A percentile compares a stretch with the other conserved stretches of the same genome.
phyloP scores from a whole-genome alignment of 805 yeast genomes.

The Candida vartiovaarae region DNA sequence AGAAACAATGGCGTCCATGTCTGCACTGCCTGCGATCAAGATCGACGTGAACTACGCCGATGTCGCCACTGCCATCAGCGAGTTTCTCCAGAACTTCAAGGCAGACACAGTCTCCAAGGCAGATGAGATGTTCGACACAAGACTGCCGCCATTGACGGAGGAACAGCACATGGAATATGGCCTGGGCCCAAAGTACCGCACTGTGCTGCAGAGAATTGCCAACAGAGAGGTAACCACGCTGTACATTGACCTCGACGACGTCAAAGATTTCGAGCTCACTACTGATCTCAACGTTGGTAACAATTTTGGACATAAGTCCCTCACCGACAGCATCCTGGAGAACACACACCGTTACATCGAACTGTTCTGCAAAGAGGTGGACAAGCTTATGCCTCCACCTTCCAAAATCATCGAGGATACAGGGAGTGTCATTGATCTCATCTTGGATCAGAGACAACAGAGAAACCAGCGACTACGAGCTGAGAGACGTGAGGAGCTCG shows the following conservation, averaged over 20 bases:
- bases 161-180: conserved; percentile 22
- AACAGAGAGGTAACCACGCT: conserved; percentile 72
- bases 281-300: conserved; percentile 23
- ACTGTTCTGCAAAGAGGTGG: conserved; percentile 66
- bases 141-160: conserved; percentile 18
- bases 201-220: conserved; percentile 67
- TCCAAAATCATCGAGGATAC: conserved; percentile 69
- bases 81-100: conserved; percentile 65
- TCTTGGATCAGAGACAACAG: conserved; percentile 80
- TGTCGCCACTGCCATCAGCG: conserved; percentile 48
- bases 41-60: conserved; percentile 68
- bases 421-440: conserved; percentile 90
- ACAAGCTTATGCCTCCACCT: conserved; percentile 82
- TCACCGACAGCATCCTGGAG: conserved; percentile 54
- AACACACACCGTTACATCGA: conserved; percentile 80
- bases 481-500: conserved; percentile 58
- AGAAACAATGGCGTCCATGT: conserved; percentile 15
- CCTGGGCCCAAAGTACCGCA: conserved; percentile 69
- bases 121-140: conserved; percentile 30
- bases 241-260: conserved; percentile 76
- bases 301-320: conserved; percentile 23
- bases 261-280: conserved; percentile 58
- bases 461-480: conserved; percentile 69
- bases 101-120: conserved; percentile 26
- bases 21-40: conserved; percentile 54